Evolutionary conservation across 129 eudicot genomes (phyloP).

Genomic region (Oenanthe sinensis): DNA sequence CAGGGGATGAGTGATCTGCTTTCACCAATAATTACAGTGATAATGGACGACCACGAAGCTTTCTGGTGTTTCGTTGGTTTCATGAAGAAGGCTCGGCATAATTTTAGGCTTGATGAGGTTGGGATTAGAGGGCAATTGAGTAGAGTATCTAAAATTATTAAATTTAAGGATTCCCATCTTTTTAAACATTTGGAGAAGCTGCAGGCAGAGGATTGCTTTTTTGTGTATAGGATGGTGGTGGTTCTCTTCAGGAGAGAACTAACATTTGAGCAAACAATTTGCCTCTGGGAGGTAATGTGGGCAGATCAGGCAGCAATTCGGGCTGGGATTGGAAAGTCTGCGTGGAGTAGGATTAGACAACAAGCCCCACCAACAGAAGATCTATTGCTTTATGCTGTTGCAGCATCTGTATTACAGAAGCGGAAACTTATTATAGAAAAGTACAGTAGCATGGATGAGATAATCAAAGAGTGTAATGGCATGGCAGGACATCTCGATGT

Average conservation of each 20-base stretch:
- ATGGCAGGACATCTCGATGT: constrained; percentile 89
- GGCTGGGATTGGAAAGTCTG: constrained; percentile 59
- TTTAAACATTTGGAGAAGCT: constrained; percentile 69
- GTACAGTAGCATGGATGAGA: constrained; percentile 45
- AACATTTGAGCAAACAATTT: constrained; percentile 63
- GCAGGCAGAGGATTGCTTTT: constrained; percentile 77
- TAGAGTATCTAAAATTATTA: constrained; percentile 64
- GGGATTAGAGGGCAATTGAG: constrained; percentile 65
- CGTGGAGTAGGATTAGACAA: constrained; percentile 68
- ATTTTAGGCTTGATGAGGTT: constrained; percentile 76
- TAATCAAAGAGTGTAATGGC: constrained; percentile 69
- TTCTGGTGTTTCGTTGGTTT: constrained; percentile 89
- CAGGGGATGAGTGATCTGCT: constrained; percentile 95
- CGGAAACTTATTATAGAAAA: constrained; percentile 71
- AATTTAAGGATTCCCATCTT: constrained; percentile 62
- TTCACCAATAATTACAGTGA: constrained; percentile 63
- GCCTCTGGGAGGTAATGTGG: constrained; percentile 92
- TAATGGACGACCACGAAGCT: constrained; percentile 64
- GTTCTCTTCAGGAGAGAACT: constrained; percentile 76
- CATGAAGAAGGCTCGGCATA: constrained; percentile 83
- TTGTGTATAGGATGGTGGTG: constrained; percentile 84
- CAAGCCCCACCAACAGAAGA: constrained; percentile 85
- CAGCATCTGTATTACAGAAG: constrained; percentile 76
- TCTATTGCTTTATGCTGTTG: constrained; percentile 65
- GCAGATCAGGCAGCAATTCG: constrained; percentile 81